phyloP scores from a whole-genome alignment of 75 land plant genomes.

The Pinus albicaulis region DNA sequence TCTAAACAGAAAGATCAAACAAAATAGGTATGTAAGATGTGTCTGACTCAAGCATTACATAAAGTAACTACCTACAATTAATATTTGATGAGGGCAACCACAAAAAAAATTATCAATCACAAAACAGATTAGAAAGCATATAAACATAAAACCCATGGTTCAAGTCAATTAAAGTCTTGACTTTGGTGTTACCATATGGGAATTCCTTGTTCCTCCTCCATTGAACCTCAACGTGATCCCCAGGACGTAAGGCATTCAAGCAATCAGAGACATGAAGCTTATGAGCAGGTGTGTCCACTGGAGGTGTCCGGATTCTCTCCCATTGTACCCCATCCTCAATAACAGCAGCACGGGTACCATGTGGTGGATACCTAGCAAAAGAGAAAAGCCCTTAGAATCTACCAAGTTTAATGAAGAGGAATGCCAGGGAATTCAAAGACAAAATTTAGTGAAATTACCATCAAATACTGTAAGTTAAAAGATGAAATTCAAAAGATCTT shows the following conservation, averaged over 20 bases:
- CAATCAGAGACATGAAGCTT: slow-evolving; percentile 46
- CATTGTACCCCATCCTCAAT: slow-evolving; percentile 47
- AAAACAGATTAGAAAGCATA: slow-evolving; percentile 3
- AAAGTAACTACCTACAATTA: not conserved
- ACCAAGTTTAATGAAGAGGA: not conserved
- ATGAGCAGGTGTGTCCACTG: slow-evolving; percentile 44
- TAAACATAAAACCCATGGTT: not conserved
- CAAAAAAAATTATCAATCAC: not conserved
- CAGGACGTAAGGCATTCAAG: slow-evolving; percentile 36
- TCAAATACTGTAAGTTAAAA: not conserved
- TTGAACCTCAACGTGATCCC: slow-evolving; percentile 58
- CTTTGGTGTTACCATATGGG: slow-evolving; percentile 42
- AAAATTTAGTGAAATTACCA: not conserved
- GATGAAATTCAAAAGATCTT: not conserved
- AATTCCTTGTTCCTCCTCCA: slow-evolving; percentile 57
- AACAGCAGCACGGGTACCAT: slow-evolving; percentile 38
- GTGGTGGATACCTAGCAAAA: slow-evolving; percentile 45
- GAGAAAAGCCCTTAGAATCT: not conserved
- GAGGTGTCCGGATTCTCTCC: slow-evolving; percentile 47
- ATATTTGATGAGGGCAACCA: not conserved
- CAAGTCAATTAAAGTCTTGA: not conserved
- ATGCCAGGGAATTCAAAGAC: not conserved
- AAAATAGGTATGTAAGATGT: not conserved
- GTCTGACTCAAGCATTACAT: not conserved
- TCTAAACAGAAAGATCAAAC: not conserved